Conservation (phyloP, 1,139 yeast species). For the Zygosaccharomyces sapae region DNA sequence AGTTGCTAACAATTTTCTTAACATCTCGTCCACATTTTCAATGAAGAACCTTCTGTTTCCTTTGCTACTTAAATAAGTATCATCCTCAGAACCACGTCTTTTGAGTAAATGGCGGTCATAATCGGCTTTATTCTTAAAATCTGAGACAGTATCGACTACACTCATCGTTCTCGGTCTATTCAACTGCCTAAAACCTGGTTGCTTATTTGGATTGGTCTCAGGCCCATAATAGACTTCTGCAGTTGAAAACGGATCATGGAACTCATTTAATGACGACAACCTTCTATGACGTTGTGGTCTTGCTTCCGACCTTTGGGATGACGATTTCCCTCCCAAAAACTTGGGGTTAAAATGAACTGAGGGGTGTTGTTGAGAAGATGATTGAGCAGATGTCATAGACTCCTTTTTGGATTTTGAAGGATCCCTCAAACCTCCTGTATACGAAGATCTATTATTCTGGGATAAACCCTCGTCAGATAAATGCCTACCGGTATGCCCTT, state of each 20-base stretch:
- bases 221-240: conserved; percentile 74
- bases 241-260: conserved; percentile 56
- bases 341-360: conserved; percentile 5
- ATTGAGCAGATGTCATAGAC: neutral
- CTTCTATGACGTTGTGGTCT: conserved; percentile 23
- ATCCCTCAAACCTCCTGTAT: neutral
- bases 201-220: conserved; percentile 48
- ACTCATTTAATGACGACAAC: conserved; percentile 32
- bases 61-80: conserved; percentile 37
- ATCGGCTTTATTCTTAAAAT: conserved; percentile 23
- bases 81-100: conserved; percentile 70
- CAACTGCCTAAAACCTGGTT: conserved; percentile 13
- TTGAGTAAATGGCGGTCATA: conserved; percentile 24
- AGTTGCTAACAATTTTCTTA: conserved; percentile 60
- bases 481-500: neutral
- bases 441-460: neutral
- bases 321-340: conserved; percentile 1
- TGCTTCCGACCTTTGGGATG: neutral
- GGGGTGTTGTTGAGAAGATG: neutral
- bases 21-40: conserved; percentile 68
- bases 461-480: neutral
- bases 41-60: conserved; percentile 60
- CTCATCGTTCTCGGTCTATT: conserved; percentile 40
- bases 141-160: conserved; percentile 34
- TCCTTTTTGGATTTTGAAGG: neutral